Evolutionary conservation across 2,329 filamentous ascomycete species (phyloP).

Genomic region (Apiospora saccharicola): DNA sequence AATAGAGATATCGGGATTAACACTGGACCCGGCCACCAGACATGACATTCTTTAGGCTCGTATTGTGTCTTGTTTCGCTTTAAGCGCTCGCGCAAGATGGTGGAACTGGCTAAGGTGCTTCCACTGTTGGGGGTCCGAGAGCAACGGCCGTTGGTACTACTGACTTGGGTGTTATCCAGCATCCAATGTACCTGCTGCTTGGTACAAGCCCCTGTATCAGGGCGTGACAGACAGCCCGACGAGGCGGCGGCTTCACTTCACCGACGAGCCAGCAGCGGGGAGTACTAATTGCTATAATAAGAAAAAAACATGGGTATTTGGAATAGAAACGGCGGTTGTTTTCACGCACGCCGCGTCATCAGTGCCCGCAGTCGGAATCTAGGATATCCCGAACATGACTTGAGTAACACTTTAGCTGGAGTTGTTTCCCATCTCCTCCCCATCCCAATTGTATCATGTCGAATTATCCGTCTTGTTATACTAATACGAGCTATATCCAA

Average conservation of each 20-base stretch:
- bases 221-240: not conserved
- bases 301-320: not conserved
- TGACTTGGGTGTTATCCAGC: too few relatives aligned
- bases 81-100: slow-evolving; percentile 11
- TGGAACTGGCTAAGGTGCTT: slow-evolving; percentile 17
- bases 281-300: not conserved
- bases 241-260: slow-evolving; percentile 5
- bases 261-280: not conserved
- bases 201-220: slow-evolving; percentile 18
- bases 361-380: not conserved
- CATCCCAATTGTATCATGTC: too few relatives aligned
- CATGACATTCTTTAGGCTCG: not conserved
- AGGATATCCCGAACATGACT: not conserved
- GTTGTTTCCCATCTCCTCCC: not conserved
- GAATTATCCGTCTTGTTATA: too few relatives aligned
- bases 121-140: not conserved
- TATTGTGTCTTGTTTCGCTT: slow-evolving; percentile 12
- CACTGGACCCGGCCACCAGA: not conserved
- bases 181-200: not conserved
- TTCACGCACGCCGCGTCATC: slow-evolving; percentile 15
- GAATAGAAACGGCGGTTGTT: not conserved
- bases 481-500: not conserved
- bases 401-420: too few relatives aligned
- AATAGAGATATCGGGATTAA: not conserved
- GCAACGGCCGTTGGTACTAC: not conserved